Evolutionary conservation across 768 basidiomycete species (phyloP), one percentile per base, ranked within the genome.

Genomic region (Solioccasus polychromus): DNA sequence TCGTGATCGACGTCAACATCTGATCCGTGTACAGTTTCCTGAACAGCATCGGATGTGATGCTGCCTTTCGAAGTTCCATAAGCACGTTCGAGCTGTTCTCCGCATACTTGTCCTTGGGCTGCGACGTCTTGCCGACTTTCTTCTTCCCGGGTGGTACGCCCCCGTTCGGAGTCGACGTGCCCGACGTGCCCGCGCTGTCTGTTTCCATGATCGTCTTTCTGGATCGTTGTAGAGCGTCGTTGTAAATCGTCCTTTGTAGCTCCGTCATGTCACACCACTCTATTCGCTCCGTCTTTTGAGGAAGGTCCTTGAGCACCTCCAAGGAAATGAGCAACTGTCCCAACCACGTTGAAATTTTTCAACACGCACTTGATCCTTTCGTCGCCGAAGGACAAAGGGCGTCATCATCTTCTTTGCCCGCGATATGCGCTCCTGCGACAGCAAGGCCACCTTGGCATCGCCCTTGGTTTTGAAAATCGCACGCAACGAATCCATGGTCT

Each of bases 381-480:
- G 80, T 47, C 96, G 80, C n/a, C 96, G 86, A 17, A 99, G 75
- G 19, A 98, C 94, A 64, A 99, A 99, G 0, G 96, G 96, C 7
- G 92, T 96, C 88, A 99, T 92, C 93, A 99, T 97, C 65, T 92
- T 92, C 71, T 97, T 95, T 6, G 96, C 96, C 51, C 94, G 73
- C 17, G 90, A 92, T 19, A 97, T 89, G 39, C 96, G 88, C 62
- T 94, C 88, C 60, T 91, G 86, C 4, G 95, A 90, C 20, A 98
- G 83, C 19, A 97, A 67, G 22, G 89, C 87, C 39, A 88, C 80
- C 48, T 88, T 88, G 11, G 88, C 85, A 58, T 94, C 90, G n/a
- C 92, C 90, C 52, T 90, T 92, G 29, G 91, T 90, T 66, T 96
- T 98, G 79, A 99, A 99, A 53, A 99, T 95, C 7, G 93, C 87